Conservation (phyloP, 805 yeast species). For the Kazachstania africana region DNA sequence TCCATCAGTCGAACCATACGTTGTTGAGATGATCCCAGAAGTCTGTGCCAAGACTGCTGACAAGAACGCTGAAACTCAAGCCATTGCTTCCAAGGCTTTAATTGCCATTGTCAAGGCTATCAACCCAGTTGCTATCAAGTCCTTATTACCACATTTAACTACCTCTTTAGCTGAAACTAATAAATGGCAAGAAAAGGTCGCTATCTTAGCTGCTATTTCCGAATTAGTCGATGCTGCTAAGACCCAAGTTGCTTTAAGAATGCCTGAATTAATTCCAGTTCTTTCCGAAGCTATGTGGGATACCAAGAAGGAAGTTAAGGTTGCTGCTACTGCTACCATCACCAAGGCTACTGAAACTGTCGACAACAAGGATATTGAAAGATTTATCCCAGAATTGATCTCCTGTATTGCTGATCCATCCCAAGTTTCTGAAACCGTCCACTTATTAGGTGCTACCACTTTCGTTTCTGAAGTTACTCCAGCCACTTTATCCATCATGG, state of each 20-base stretch:
- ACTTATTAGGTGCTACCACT: constrained; percentile 97
- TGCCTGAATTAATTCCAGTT: constrained; percentile 98
- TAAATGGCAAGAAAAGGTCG: constrained; percentile 98
- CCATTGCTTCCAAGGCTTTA: constrained; percentile 66
- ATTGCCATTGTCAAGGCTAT: constrained; percentile 65
- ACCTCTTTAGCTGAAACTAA: constrained; percentile 54
- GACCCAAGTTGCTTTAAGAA: constrained; percentile 92
- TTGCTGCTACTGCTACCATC: constrained; percentile 91
- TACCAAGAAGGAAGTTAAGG: constrained; percentile 96
- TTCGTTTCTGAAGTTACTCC: constrained; percentile 99
- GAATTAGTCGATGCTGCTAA: constrained; percentile 89
- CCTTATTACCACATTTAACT: constrained; percentile 71
- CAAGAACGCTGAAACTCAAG: constrained; percentile 68
- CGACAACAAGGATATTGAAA: constrained; percentile 98
- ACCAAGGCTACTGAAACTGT: constrained; percentile 94
- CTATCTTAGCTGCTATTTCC: constrained; percentile 75
- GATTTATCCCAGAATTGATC: constrained; percentile 96
- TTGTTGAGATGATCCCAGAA: constrained; percentile 63
- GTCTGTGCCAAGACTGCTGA: constrained; percentile 80
- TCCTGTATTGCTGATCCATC: constrained; percentile 94
- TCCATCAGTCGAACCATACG: constrained; percentile 92
- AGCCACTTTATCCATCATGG: constrained; percentile 99
- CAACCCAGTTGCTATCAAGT: constrained; percentile 91
- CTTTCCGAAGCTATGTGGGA: constrained; percentile 99
- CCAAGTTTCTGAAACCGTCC: constrained; percentile 98